Evolutionary conservation across 2,329 filamentous ascomycete genomes (phyloP), one percentile per base, ranked within the genome.

Genomic region (Claviceps sp.): DNA sequence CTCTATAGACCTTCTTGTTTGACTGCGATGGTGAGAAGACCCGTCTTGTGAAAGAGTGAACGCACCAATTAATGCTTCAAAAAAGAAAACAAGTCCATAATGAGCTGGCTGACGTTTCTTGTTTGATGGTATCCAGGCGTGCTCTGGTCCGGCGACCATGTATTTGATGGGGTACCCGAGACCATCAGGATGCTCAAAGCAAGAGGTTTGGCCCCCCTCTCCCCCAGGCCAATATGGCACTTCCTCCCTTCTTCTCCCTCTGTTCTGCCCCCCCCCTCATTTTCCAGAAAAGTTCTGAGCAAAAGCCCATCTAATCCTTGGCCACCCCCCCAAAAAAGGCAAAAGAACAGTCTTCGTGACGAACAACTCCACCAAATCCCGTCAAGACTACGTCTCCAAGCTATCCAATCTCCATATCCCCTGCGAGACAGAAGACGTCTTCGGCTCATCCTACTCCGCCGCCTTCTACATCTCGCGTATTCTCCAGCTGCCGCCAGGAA

Each of bases 291-390:
- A 30, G 2, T 2, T 30, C 26, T 30, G 8, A 13, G 20, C 2
- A 24, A 24, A 30, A 20, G 4, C 37, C n/a, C 5, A 26, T 26
- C n/a, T 30, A 30, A 30, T 9, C 4, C 26, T 30, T 30, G 26
- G 8, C 0, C 26, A 8, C 3, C 26, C 26, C 26, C 2, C 24
- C 24, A 1, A 30, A 5, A 30, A 50, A 93, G 90, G 88, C 64
- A 98, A 98, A 70, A 85, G 85, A 65, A 78, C 93, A 37, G 83
- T 98, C 51, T 98, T 98, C 65, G 93, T 98, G 50, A 98, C 93
- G 42, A 98, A 98, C 73, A 98, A 98, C 73, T 96, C 89, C 63
- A 97, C 93, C 53, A 98, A 98, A 67, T 95, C 91, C 11, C 85
- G 93, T 52, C 74, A 79, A 48, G 89, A 96, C 66, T 98, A 98